Conservation (phyloP, 495 filamentous ascomycete species). For the Daldinia childiae region DNA sequence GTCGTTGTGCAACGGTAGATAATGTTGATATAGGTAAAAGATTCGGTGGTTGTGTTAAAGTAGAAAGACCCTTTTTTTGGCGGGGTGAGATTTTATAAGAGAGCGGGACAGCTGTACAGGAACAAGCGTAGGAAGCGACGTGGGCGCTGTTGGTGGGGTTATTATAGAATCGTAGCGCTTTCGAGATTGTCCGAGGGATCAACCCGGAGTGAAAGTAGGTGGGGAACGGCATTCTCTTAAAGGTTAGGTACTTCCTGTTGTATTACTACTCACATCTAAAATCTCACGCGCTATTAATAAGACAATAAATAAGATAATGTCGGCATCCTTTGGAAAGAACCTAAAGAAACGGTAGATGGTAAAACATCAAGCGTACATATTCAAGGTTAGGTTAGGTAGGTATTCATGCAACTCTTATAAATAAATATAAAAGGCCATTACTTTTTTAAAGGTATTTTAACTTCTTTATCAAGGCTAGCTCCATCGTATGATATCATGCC, state of each 20-base stretch:
- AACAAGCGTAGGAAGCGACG: constrained; percentile 12
- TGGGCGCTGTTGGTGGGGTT: constrained; percentile 31
- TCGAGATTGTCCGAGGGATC: constrained; percentile 44
- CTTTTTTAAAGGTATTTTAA: constrained; percentile 14
- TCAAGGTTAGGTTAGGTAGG: no score
- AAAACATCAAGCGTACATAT: no score
- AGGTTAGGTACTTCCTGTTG: neutral
- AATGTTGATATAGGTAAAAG: constrained; percentile 1
- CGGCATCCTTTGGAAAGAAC: neutral
- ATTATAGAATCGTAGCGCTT: constrained; percentile 33
- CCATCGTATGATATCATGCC: constrained; percentile 43
- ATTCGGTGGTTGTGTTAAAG: constrained; percentile 18
- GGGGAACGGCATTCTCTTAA: constrained; percentile 36
- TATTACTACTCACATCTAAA: constrained; percentile 2
- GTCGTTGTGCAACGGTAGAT: constrained; percentile 11
- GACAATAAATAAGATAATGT: neutral
- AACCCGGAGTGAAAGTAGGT: constrained; percentile 29
- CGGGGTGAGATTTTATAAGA: constrained; percentile 44
- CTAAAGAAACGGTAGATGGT: neutral
- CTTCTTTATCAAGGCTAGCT: constrained; percentile 2
- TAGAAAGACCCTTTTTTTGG: constrained; percentile 28
- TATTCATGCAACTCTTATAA: neutral
- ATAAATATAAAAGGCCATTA: neutral
- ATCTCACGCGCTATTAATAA: constrained; percentile 2
- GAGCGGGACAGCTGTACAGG: constrained; percentile 19